Percentiles rank a stretch among this genome's conserved stretches.
phyloP scores from a whole-genome alignment of 495 filamentous ascomycete species.

The Xylaria cubensis region DNA sequence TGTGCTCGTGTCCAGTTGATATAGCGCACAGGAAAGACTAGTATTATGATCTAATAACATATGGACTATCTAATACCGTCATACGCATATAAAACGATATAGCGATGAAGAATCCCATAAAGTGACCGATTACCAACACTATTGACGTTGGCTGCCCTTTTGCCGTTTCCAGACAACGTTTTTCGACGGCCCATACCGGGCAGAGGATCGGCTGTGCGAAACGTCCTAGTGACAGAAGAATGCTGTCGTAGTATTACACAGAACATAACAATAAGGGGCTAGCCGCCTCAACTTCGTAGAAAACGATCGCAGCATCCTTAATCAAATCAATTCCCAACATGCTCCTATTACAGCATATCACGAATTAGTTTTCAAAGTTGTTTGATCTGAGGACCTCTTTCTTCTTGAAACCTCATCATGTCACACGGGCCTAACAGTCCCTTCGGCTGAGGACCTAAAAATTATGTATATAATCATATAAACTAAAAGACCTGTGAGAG shows the following conservation, averaged over 20 bases:
- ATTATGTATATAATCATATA: too few relatives aligned
- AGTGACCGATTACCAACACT: not conserved
- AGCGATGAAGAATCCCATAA: not conserved
- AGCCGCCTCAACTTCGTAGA: not conserved
- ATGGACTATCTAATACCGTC: not conserved
- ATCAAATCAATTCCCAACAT: not conserved
- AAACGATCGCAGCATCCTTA: not conserved
- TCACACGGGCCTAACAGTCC: too few relatives aligned
- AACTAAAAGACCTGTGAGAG: too few relatives aligned
- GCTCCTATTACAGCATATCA: not conserved
- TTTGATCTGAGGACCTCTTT: not conserved
- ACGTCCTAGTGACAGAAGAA: not conserved
- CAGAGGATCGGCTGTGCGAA: not conserved
- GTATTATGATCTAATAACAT: not conserved
- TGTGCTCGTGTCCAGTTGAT: not conserved
- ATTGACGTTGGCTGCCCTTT: not conserved
- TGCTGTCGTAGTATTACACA: not conserved
- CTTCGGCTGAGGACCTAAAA: too few relatives aligned
- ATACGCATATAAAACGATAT: not conserved
- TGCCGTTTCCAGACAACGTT: not conserved
- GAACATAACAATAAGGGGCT: too few relatives aligned
- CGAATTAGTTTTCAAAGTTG: not conserved
- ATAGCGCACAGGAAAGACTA: not conserved
- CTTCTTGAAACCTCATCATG: not conserved
- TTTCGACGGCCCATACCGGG: not conserved